Base-by-base conservation (phyloP, 208 protist species). In the Phytomonas sp. region DNA sequence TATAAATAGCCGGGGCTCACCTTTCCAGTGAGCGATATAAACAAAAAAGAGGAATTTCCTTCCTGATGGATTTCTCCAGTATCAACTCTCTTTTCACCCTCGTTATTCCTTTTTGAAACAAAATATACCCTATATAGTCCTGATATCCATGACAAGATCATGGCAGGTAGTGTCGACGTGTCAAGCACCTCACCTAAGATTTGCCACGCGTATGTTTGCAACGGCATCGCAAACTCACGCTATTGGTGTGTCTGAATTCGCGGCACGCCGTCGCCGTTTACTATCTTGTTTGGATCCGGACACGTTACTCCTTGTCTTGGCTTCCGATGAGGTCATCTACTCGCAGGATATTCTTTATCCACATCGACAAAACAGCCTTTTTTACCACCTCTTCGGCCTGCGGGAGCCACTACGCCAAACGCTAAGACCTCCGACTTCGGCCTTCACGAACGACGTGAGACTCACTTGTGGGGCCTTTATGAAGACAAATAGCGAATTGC, bases 351-450 rank as follows among this genome's bases (percentile, higher is more conserved):
- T 87, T 29, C 33, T 79, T 8, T 68, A 67, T 29, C 75, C 76
- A 3, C 73, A 78, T 53, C 72, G 76, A 9, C 81, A 86, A 37
- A 73, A 87, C 67, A 71, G 78, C 4, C 40, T 87, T 43, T 84
- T 80, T 66, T 81, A 78, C 23, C 84, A 89, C 59, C 71, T 89
- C 29, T 89, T 89, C 53, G 82, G 82, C 2, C 60, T 82, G 23
- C 31, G 30, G 28, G 59, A 43, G 26, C 70, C 76, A 2, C 56
- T 85, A 61, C 74, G 80, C 23, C 76, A 72, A 2, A 66, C 71
- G 13, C 68, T 76, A 33, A 67, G 46, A 4, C 80, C 76, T 8
- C 65, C 68, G 60, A 70, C 60, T 29, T 63, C 66, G 2, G 3
- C 29, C 7, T 34, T 43, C 6, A 75, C 67, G 8, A 66, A 75